Base-by-base conservation (phyloP, 306 rosid species). In the Cyclanthera cordifolia region DNA sequence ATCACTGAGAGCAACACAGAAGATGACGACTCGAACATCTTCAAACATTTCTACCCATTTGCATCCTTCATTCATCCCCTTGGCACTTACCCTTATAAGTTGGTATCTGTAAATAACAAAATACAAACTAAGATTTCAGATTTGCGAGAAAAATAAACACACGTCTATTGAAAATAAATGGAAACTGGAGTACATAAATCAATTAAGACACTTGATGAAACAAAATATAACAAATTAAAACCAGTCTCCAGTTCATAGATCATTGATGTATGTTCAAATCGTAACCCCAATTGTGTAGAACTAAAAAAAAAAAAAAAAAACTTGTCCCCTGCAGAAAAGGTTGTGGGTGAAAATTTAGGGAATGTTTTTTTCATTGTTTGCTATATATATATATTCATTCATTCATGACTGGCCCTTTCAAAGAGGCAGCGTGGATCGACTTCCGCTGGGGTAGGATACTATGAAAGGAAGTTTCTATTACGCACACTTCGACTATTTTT, bases 31-130 rank as follows among this genome's bases (percentile, higher is more conserved):
- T 10, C 96, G 85, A 10, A 94, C 99, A 41, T 94, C 99, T 83
- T 90, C 97, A 17, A 94, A 94, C 99, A 94, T 94, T 79, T 90
- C 99, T 54, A 90, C 96, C 99, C 99, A 90, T 74, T 90, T 94
- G 77, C 99, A 87, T 27, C 99, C 94, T 61, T 93, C 96, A 34
- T 59, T 88, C 84, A 94, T 85, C 73, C 99, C 99, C 86, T 82
- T 88, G 21, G 97, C 97, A 75, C 90, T 94, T 55, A 94, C 97
- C 74, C 97, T 85, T 79, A 94, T 90, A 21, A 94, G 96, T 77
- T 94, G 99, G 79, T 86, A 94, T 83, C 99, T 94, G 84, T 8
- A 52, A 27, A 28, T 16, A 20, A 41, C 10, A 37, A 1, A 41
- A 70, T 37, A 66, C 16, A 46, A 64, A 17, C 10, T 27, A 39